Base-by-base conservation (phyloP, 129 eudicot species). In the Flaveria brownii region DNA sequence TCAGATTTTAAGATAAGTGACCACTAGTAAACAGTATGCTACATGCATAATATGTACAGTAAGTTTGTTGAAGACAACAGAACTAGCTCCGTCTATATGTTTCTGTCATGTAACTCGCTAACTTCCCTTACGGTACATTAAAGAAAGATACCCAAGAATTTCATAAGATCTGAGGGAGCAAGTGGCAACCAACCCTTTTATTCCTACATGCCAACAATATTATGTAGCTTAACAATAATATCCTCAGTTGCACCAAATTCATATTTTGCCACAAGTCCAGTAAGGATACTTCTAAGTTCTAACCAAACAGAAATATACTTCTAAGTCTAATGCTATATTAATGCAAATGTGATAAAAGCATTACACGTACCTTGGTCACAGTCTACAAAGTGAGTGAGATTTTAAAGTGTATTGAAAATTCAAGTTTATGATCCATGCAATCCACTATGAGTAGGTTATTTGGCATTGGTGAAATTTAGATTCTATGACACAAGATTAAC, bases 401-500 rank as follows among this genome's bases (percentile, higher is more conserved):
- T 15, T 65, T n/a, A 39, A n/a, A 7, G n/a, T 14, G 17, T 60
- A 25, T 2, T 26, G 13, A 12, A 2, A 25, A 8, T 18, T 11
- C 12, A 56, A 63, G 45, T 14, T 63, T 30, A 63, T 63, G 42
- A 61, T n/a, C 6, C 68, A 63, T 63, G 68, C 43, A 63, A 61
- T 65, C 49, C 49, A 20, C 70, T 14, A 65, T 36, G 16, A 36
- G 70, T 16, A 65, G 23, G 47, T 30, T 62, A 28, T 14, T 26
- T 17, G 17, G 13, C 4, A 61, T 12, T 28, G 42, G 10, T 25
- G 5, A 25, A 26, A 61, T 41, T 61, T 26, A 26, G n/a, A 36
- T 11, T 23, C 66, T 25, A 62, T 9, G 28, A 33, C 28, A 46
- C 70, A 15, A 36, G 70, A 33, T 64, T 33, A n/a, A 64, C 49